Percentiles rank a stretch among this genome's conserved stretches.
phyloP scores from a whole-genome alignment of 2,329 filamentous ascomycete genomes.

The Arthrobotrys megalospora region DNA sequence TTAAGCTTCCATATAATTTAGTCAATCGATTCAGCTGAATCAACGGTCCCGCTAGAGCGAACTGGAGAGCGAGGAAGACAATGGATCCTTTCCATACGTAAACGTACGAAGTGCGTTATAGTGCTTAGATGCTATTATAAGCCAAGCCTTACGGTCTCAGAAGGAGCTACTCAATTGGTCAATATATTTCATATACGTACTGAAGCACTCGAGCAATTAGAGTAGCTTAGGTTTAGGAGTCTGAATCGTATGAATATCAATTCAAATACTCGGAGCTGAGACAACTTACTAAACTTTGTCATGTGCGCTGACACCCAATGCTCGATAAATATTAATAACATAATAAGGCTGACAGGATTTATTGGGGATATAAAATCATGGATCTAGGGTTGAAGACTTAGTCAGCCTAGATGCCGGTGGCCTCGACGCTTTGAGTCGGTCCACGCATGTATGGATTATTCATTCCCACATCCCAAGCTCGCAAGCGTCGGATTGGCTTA shows the following conservation, averaged over 20 bases:
- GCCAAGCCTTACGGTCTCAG: background rate
- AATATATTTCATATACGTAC: no score
- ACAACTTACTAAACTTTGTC: background rate
- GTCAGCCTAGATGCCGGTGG: background rate
- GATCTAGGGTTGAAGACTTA: constrained; percentile 8
- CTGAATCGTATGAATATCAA: no score
- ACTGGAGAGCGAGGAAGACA: background rate
- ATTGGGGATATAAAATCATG: background rate
- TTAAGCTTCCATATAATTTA: background rate
- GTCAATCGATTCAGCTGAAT: background rate
- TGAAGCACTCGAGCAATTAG: no score
- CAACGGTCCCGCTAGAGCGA: background rate
- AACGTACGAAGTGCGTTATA: background rate
- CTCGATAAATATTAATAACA: background rate
- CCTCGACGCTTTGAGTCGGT: background rate
- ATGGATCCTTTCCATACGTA: background rate
- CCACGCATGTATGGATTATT: background rate
- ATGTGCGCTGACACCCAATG: background rate
- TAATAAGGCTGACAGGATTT: background rate
- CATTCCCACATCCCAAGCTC: background rate
- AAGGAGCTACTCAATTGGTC: no score
- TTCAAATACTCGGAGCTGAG: background rate
- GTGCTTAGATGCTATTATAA: background rate
- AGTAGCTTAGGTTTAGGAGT: background rate
- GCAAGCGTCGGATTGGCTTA: constrained; percentile 12